A percentile compares a stretch with the other conserved stretches of the same genome.
These are phyloP conservation scores for Brachypodium distachyon DNA, from an alignment of 202 grass and related monocot species.

Conservation along the genomic window DNA sequence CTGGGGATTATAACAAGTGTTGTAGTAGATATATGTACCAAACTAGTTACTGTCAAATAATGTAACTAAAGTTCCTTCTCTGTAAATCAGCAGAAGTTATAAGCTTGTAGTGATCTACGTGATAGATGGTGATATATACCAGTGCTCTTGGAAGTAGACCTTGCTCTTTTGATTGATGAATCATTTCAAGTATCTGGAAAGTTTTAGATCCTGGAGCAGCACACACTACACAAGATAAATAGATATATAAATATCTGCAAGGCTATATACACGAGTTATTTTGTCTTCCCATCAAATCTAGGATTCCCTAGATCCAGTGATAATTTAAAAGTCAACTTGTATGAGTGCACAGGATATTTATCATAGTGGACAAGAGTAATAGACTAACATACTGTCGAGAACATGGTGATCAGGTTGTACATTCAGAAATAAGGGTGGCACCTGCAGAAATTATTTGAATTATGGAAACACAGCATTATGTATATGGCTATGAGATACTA, in stretches of 20 bases:
- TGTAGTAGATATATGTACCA: neutral
- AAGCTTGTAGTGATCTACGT: constrained; percentile 5
- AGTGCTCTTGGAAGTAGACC: constrained; percentile 64
- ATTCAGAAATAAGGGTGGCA: constrained; percentile 82
- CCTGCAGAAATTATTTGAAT: constrained; percentile 40
- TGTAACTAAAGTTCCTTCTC: constrained; percentile 3
- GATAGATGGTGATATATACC: constrained; percentile 28
- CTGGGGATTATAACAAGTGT: neutral
- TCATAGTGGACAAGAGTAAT: neutral
- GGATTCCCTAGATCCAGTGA: neutral
- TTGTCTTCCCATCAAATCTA: neutral
- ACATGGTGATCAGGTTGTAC: constrained; percentile 67
- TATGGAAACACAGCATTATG: neutral
- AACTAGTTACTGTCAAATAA: neutral
- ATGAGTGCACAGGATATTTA: neutral
- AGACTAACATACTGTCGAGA: constrained; percentile 71
- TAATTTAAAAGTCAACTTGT: neutral
- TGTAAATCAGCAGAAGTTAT: neutral
- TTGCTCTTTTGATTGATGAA: constrained; percentile 50
- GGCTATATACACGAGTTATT: neutral
- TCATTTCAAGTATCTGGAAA: constrained; percentile 92
- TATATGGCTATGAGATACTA: neutral
- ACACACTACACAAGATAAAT: constrained; percentile 63
- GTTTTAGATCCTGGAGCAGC: constrained; percentile 94
- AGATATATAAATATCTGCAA: neutral